These are phyloP conservation scores for Leptomonas pyrrhocoris DNA, from an alignment of 208 protist genomes.

Conservation along the genomic window DNA sequence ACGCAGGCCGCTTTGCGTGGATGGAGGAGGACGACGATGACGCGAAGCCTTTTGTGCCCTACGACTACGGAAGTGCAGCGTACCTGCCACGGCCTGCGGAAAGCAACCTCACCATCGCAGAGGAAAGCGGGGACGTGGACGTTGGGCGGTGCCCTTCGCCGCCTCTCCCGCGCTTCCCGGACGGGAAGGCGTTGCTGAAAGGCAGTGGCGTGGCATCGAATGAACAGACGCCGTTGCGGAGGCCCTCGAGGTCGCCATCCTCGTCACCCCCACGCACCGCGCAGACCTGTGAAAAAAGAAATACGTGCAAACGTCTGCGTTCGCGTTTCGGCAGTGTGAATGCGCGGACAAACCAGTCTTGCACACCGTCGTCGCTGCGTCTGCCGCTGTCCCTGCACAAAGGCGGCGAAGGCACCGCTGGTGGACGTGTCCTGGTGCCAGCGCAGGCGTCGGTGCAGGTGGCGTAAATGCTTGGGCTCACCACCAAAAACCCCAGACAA, in stretches of 20 bases:
- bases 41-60: slow-evolving; percentile 17
- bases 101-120: background rate
- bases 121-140: background rate
- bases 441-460: background rate
- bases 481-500: no score
- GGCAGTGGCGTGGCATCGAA: background rate
- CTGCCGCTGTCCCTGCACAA: slow-evolving; percentile 1
- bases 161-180: background rate
- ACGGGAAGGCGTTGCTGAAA: background rate
- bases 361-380: background rate
- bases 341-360: background rate
- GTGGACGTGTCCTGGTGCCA: background rate
- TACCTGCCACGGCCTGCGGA: slow-evolving; percentile 8
- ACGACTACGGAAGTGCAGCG: slow-evolving; percentile 18
- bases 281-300: no score
- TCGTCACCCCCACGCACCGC: background rate
- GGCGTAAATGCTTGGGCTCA: background rate
- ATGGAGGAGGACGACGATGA: slow-evolving; percentile 10
- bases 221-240: background rate
- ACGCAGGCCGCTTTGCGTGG: background rate
- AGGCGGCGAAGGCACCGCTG: background rate
- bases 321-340: background rate
- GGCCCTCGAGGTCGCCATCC: background rate
- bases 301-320: background rate
- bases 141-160: background rate